Conservation (phyloP, 1,139 yeast genomes). For the Taiozyma onychis region DNA sequence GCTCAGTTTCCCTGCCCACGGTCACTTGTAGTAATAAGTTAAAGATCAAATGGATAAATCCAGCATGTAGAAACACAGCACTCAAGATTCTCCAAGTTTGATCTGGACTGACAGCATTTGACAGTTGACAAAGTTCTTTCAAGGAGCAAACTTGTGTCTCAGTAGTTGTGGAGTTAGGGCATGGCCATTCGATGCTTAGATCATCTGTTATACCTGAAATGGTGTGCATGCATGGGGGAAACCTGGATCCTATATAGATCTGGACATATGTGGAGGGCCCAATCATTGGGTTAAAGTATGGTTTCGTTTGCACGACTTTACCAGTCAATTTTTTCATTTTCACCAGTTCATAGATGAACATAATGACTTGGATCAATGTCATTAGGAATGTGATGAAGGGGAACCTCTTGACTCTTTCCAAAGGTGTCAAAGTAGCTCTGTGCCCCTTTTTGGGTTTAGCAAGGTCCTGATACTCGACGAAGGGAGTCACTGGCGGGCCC, state of each 20-base stretch:
- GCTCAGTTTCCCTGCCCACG: constrained; percentile 61
- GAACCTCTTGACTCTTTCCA: constrained; percentile 2
- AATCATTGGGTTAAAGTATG: constrained; percentile 73
- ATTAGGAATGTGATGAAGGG: constrained; percentile 44
- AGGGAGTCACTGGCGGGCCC: neutral
- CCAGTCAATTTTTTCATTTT: constrained; percentile 59
- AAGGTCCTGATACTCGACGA: neutral
- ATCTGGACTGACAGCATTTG: constrained; percentile 35
- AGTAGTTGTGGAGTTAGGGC: constrained; percentile 60
- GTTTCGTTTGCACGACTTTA: constrained; percentile 62
- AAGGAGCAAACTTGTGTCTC: constrained; percentile 54
- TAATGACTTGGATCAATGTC: constrained; percentile 47
- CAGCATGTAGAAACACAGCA: constrained; percentile 76
- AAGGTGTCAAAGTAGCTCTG: neutral
- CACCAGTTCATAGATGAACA: constrained; percentile 64
- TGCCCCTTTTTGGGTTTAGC: neutral
- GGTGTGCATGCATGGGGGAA: constrained; percentile 65
- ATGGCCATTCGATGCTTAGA: constrained; percentile 47
- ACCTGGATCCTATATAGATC: constrained; percentile 68
- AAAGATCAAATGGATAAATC: constrained; percentile 63
- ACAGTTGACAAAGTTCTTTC: constrained; percentile 42
- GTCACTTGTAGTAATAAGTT: constrained; percentile 56
- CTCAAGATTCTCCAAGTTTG: constrained; percentile 71
- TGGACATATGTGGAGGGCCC: constrained; percentile 71
- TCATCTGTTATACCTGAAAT: constrained; percentile 48